A percentile compares a stretch with the other conserved stretches of the same genome.
Evolutionary conservation across 495 filamentous ascomycete genomes (phyloP).

Genomic region (Tuber aestivum): DNA sequence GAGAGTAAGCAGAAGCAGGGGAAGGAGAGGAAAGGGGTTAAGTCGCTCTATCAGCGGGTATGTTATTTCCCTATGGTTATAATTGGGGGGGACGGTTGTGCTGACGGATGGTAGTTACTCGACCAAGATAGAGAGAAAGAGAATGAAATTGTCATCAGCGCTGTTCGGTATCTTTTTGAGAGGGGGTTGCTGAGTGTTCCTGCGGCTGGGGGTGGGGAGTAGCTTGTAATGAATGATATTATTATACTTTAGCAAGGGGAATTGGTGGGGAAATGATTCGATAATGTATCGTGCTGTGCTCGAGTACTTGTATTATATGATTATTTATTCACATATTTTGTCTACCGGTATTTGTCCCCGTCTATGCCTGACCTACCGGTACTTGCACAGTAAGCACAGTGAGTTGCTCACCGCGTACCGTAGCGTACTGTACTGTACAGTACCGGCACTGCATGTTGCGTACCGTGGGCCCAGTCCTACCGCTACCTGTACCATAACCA

Average conservation of each 20-base stretch:
- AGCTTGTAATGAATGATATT: neutral
- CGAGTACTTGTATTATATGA: neutral
- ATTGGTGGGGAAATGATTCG: neutral
- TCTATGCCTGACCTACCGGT: neutral
- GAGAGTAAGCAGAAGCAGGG: conserved; percentile 21
- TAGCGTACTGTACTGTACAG: no score
- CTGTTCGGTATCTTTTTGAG: conserved; percentile 36
- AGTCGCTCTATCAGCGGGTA: conserved; percentile 52
- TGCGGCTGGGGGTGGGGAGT: neutral
- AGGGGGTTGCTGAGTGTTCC: conserved; percentile 16
- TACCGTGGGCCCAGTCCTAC: neutral
- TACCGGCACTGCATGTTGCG: neutral
- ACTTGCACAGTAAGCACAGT: no score
- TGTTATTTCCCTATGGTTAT: conserved; percentile 32
- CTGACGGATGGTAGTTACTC: conserved; percentile 36
- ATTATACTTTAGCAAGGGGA: neutral
- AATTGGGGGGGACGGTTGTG: neutral
- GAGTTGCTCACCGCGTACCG: neutral
- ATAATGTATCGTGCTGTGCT: no score
- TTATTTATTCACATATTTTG: neutral
- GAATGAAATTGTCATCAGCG: conserved; percentile 31
- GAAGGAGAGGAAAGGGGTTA: conserved; percentile 30
- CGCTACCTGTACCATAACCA: neutral
- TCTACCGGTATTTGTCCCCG: no score
- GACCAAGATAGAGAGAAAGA: conserved; percentile 41